phyloP scores from a whole-genome alignment of 1,284 basidiomycete species.

The Agaricales sp. region DNA sequence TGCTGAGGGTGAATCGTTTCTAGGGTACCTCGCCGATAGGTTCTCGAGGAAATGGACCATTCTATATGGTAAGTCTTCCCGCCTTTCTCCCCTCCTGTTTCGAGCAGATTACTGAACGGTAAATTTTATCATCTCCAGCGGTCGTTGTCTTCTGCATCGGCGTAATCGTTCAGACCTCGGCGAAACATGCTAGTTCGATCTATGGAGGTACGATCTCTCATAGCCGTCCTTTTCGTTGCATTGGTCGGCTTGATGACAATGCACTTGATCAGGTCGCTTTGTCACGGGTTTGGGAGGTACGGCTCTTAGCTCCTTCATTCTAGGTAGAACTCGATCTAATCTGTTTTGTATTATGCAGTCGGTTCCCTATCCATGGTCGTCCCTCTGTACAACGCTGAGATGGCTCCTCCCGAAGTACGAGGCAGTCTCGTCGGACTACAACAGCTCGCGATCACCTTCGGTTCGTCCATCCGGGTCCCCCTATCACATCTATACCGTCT shows the following conservation, averaged over 20 bases:
- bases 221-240: conserved; percentile 3
- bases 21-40: conserved; percentile 60
- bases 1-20: neutral
- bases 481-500: neutral
- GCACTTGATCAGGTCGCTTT: conserved; percentile 56
- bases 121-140: too few species aligned
- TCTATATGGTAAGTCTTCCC: conserved; percentile 35
- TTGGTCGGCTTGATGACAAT: too few species aligned
- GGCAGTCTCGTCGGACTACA: conserved; percentile 77
- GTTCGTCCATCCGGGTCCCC: conserved; percentile 33
- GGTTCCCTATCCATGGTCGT: conserved; percentile 69
- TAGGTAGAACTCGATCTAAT: neutral
- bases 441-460: conserved; percentile 72
- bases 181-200: conserved; percentile 46
- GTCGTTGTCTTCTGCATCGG: conserved; percentile 59
- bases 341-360: neutral
- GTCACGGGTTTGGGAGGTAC: conserved; percentile 50
- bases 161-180: conserved; percentile 56
- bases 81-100: neutral
- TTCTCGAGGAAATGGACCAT: conserved; percentile 66
- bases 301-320: neutral
- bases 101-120: too few species aligned
- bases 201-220: conserved; percentile 38
- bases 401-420: conserved; percentile 75
- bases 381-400: conserved; percentile 62